Conservation (phyloP, 495 filamentous ascomycete species). For the Beverwykella pulmonaria region DNA sequence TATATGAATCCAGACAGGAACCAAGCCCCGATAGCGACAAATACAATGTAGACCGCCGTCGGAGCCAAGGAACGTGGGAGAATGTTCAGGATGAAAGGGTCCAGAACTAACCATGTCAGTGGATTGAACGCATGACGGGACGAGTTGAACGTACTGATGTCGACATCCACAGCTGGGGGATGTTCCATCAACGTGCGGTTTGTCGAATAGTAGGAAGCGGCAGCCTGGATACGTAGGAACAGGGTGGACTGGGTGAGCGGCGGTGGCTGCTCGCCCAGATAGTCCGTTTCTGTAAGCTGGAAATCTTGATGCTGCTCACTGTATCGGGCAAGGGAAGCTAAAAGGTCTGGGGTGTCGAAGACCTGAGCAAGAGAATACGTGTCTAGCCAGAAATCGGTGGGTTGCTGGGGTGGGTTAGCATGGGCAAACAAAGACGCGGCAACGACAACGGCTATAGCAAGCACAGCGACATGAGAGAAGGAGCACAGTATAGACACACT, state of each 20-base stretch:
- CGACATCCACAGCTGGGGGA: conserved; percentile 74
- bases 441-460: background rate
- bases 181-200: conserved; percentile 73
- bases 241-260: conserved; percentile 56
- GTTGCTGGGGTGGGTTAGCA: conserved; percentile 63
- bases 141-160: conserved; percentile 60
- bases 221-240: conserved; percentile 75
- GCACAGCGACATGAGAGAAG: background rate
- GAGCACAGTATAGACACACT: conserved; percentile 41
- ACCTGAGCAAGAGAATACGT: conserved; percentile 62
- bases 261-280: conserved; percentile 28
- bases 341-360: conserved; percentile 61
- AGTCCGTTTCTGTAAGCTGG: conserved; percentile 12
- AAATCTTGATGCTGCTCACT: conserved; percentile 55
- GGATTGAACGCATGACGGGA: background rate
- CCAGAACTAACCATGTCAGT: conserved; percentile 59
- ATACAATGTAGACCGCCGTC: conserved; percentile 45
- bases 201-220: conserved; percentile 80
- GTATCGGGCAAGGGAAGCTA: conserved; percentile 66
- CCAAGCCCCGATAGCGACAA: conserved; percentile 43
- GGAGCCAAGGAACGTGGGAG: conserved; percentile 48
- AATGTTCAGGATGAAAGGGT: conserved; percentile 64
- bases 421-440: conserved; percentile 24
- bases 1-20: conserved; percentile 45
- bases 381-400: conserved; percentile 74